Percentiles rank a stretch among this genome's conserved stretches.
These are phyloP conservation scores for Caloboletus firmus DNA, from an alignment of 1,284 basidiomycete genomes.

Conservation along the genomic window DNA sequence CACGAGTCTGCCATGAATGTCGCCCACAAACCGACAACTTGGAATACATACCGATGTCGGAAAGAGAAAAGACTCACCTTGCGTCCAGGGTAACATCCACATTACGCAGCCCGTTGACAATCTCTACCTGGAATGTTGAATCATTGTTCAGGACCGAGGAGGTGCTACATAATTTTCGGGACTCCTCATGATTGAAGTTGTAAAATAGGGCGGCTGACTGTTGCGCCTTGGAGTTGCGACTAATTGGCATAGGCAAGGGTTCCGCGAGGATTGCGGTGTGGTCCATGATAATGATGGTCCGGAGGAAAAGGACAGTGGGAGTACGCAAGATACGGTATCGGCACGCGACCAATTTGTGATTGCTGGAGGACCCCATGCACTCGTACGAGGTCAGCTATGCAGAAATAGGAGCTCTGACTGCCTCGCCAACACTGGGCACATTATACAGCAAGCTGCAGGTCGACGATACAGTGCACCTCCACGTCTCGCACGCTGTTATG, in stretches of 20 bases:
- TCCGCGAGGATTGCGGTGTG: constrained; percentile 12
- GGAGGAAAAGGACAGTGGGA: neutral
- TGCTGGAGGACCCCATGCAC: constrained; percentile 4
- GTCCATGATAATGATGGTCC: constrained; percentile 12
- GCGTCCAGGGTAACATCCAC: constrained; percentile 62
- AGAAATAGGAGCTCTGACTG: neutral
- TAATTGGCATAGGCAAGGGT: neutral
- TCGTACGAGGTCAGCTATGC: too few species aligned
- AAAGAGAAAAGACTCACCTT: constrained; percentile 54
- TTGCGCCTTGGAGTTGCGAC: constrained; percentile 1
- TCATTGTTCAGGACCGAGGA: constrained; percentile 1
- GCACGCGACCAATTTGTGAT: constrained; percentile 28
- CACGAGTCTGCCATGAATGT: constrained; percentile 20
- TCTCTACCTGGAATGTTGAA: constrained; percentile 10
- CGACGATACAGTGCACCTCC: neutral
- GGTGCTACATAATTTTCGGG: neutral
- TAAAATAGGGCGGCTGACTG: constrained; percentile 4
- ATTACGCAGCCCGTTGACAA: constrained; percentile 66
- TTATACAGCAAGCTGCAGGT: neutral
- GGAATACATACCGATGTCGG: constrained; percentile 5
- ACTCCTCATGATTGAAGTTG: constrained; percentile 3
- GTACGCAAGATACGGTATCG: too few species aligned
- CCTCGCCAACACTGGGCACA: neutral
- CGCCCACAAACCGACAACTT: constrained; percentile 15
- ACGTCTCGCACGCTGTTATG: neutral